phyloP scores from a whole-genome alignment of 208 protist species.

The Acanthamoeba castellanii region DNA sequence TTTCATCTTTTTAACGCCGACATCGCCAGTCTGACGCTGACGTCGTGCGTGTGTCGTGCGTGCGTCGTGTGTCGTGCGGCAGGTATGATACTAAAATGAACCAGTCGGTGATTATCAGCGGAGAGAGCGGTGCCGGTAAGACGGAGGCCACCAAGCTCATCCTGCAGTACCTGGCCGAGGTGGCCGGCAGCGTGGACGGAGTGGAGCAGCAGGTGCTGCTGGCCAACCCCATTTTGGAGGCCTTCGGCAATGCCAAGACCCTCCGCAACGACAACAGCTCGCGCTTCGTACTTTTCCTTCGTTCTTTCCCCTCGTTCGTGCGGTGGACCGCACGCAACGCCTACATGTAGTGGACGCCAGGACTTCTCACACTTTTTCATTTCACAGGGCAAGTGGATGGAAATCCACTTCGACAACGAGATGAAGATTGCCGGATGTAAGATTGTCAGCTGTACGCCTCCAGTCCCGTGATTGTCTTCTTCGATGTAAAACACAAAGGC shows the following conservation, averaged over 20 bases:
- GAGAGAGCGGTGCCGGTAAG: conserved; percentile 89
- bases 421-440: conserved; percentile 82
- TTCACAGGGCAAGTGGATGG: conserved; percentile 85
- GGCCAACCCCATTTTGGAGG: conserved; percentile 85
- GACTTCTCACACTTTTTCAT: neutral
- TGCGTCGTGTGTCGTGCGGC: no score
- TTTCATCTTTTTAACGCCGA: neutral
- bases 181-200: conserved; percentile 60
- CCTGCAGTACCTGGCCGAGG: conserved; percentile 88
- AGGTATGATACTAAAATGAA: conserved; percentile 79
- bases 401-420: conserved; percentile 82
- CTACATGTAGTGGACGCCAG: neutral
- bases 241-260: conserved; percentile 79
- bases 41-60: neutral
- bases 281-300: conserved; percentile 47
- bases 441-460: conserved; percentile 76
- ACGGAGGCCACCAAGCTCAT: conserved; percentile 91
- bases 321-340: neutral
- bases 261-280: conserved; percentile 74
- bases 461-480: no score
- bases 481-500: conserved; percentile 73
- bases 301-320: neutral
- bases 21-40: neutral
- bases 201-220: conserved; percentile 86
- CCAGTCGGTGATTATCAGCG: conserved; percentile 83